These are phyloP conservation scores for Trichodelitschia bisporula DNA, from an alignment of 495 filamentous ascomycete genomes.

Conservation along the genomic window DNA sequence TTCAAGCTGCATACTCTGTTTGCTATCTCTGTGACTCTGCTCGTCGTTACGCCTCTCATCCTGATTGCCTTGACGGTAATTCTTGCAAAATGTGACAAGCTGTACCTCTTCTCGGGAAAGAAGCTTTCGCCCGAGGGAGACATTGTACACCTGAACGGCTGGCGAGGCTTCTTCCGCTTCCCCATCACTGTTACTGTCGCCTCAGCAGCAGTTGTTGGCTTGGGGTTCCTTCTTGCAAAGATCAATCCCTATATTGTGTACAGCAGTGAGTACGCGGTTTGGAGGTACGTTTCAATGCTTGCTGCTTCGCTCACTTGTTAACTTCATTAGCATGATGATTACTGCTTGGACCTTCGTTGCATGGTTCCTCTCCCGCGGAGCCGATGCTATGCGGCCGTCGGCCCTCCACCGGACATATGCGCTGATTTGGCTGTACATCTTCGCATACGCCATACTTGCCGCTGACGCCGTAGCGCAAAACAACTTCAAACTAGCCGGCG, in stretches of 20 bases:
- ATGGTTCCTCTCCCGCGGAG: constrained; percentile 67
- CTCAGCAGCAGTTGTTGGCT: constrained; percentile 39
- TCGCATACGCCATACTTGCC: constrained; percentile 50
- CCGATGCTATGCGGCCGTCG: constrained; percentile 61
- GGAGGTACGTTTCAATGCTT: constrained; percentile 7
- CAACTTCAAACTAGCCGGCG: constrained; percentile 41
- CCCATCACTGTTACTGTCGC: constrained; percentile 52
- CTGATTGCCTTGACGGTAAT: constrained; percentile 41
- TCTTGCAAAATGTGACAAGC: constrained; percentile 42
- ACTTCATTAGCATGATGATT: constrained; percentile 58
- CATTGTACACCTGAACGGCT: constrained; percentile 44
- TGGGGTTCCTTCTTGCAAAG: constrained; percentile 54
- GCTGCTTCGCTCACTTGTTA: too few relatives aligned
- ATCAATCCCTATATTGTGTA: constrained; percentile 74
- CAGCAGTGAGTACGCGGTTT: constrained; percentile 58
- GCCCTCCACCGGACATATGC: constrained; percentile 65
- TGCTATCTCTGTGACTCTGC: constrained; percentile 58
- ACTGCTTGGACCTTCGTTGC: constrained; percentile 54
- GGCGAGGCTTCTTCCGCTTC: constrained; percentile 62
- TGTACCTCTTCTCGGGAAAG: constrained; percentile 45
- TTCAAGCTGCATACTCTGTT: constrained; percentile 63
- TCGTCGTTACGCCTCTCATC: constrained; percentile 50
- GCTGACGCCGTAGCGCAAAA: constrained; percentile 49
- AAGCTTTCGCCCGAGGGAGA: too few relatives aligned
- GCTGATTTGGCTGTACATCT: constrained; percentile 56